These are phyloP conservation scores for Euphorbia tirucalli DNA, from an alignment of 345 rosid species.

Conservation along the genomic window DNA sequence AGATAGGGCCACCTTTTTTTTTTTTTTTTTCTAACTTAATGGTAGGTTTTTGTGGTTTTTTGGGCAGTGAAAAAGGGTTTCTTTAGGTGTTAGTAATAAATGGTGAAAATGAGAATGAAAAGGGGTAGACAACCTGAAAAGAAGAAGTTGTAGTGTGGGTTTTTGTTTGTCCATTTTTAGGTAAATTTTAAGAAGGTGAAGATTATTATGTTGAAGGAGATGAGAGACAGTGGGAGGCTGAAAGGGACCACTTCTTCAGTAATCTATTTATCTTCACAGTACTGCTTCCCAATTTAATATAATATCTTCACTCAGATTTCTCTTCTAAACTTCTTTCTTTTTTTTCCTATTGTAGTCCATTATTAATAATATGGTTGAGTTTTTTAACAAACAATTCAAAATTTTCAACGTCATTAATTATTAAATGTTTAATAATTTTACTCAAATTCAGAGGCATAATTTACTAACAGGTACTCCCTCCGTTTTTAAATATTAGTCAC, in stretches of 20 bases:
- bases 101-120: slow-evolving; percentile 5
- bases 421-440: no score
- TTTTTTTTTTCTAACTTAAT: not conserved
- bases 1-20: not conserved
- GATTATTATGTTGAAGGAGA: slow-evolving; percentile 11
- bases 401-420: no score
- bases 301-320: slow-evolving; percentile 1
- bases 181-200: slow-evolving; percentile 7
- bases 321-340: not conserved
- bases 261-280: not conserved
- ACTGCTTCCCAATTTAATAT: not conserved
- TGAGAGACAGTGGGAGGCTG: not conserved
- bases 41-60: not conserved
- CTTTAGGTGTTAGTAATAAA: not conserved
- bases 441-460: no score
- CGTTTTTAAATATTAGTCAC: no score
- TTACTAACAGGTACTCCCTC: no score
- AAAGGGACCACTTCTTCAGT: slow-evolving; percentile 1
- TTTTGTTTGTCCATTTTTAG: slow-evolving; percentile 9
- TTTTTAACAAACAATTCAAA: no score
- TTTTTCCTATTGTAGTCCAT: not conserved
- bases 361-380: not conserved
- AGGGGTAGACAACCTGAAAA: not conserved
- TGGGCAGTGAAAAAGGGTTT: not conserved
- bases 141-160: not conserved